phyloP scores from a whole-genome alignment of 1,139 yeast genomes.

The Zygosaccharomyces sapae region DNA sequence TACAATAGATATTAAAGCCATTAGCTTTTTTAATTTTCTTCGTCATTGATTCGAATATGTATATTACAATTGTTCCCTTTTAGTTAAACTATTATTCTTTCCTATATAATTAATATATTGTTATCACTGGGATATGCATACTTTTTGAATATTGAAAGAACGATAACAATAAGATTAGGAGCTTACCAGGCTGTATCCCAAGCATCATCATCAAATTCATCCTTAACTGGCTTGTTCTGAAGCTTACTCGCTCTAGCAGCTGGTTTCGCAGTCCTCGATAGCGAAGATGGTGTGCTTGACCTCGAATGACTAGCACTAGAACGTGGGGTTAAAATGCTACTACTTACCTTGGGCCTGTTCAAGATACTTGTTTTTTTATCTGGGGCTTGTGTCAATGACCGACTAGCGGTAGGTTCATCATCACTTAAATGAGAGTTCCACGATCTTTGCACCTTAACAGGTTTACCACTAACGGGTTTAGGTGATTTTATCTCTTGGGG shows the following conservation, averaged over 20 bases:
- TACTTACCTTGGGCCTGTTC: background rate
- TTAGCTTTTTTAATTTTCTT: constrained; percentile 2
- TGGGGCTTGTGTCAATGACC: background rate
- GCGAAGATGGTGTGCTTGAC: constrained; percentile 1
- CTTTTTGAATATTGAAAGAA: background rate
- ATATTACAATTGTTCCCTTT: too few species aligned
- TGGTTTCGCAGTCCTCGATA: constrained; percentile 3
- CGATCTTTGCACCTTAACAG: constrained; percentile 19
- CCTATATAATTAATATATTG: background rate
- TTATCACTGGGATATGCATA: background rate
- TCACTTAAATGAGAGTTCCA: constrained; percentile 20
- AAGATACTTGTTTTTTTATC: constrained; percentile 5
- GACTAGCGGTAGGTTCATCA: constrained; percentile 1
- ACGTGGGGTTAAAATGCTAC: constrained; percentile 9
- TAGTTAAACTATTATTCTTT: background rate
- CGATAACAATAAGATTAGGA: background rate
- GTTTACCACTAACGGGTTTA: constrained; percentile 9
- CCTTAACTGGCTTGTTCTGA: constrained; percentile 27
- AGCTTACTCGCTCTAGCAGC: background rate
- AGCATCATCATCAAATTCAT: constrained; percentile 47
- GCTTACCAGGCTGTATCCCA: constrained; percentile 53
- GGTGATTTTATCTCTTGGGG: background rate
- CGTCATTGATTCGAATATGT: background rate
- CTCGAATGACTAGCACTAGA: constrained; percentile 6
- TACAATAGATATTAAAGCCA: constrained; percentile 12